phyloP scores from a whole-genome alignment of 2,329 filamentous ascomycete species.

The Pezicula radicicola region DNA sequence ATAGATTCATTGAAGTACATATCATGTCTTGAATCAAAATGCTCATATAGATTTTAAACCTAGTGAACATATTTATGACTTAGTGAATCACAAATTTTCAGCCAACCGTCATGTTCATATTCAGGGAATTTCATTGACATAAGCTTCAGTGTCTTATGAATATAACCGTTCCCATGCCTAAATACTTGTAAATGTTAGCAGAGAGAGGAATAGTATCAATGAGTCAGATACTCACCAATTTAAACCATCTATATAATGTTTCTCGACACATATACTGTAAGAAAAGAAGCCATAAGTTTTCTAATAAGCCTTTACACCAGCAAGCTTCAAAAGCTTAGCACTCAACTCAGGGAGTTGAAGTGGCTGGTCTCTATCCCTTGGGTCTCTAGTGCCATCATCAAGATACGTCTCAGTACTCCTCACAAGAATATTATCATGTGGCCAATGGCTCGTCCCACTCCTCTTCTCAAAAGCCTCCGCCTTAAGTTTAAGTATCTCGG shows the following conservation, averaged over 20 bases:
- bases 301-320: constrained; percentile 22
- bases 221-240: not conserved
- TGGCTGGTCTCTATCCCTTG: constrained; percentile 18
- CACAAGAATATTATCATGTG: constrained; percentile 23
- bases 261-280: not conserved
- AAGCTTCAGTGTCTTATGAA: no score
- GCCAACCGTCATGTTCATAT: no score
- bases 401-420: constrained; percentile 7
- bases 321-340: constrained; percentile 25
- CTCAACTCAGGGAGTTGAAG: constrained; percentile 22
- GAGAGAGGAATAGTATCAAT: no score
- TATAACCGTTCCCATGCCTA: no score
- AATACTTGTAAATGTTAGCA: no score
- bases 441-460: constrained; percentile 29
- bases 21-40: no score
- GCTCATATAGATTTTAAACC: no score
- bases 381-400: constrained; percentile 22
- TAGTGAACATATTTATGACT: no score
- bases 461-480: constrained; percentile 21
- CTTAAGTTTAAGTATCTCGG: constrained; percentile 23
- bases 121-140: no score
- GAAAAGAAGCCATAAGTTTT: not conserved
- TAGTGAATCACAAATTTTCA: no score
- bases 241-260: not conserved
- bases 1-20: no score